These are phyloP conservation scores for Cercophora samala DNA, from an alignment of 495 filamentous ascomycete species.

Conservation along the genomic window DNA sequence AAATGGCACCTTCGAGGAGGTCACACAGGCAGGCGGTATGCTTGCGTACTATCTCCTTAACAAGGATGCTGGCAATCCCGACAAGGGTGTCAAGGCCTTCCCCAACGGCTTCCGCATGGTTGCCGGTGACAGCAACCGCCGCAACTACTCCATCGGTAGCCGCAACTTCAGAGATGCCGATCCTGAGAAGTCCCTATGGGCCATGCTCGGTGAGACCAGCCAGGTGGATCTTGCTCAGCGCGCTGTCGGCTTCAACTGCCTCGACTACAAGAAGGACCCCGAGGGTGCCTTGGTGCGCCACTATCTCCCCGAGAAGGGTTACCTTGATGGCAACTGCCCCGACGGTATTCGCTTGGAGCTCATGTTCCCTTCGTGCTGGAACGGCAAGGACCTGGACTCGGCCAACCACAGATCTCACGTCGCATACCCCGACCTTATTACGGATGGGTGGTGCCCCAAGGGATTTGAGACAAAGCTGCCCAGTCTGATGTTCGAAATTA, in stretches of 20 bases:
- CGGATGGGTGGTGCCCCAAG: slow-evolving; percentile 71
- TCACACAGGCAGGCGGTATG: slow-evolving; percentile 59
- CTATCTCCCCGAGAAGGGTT: slow-evolving; percentile 73
- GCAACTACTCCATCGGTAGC: slow-evolving; percentile 65
- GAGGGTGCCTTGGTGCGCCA: slow-evolving; percentile 78
- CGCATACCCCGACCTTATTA: slow-evolving; percentile 71
- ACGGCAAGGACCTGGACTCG: slow-evolving; percentile 63
- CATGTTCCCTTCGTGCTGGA: slow-evolving; percentile 92
- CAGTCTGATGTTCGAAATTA: slow-evolving; percentile 82
- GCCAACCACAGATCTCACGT: slow-evolving; percentile 67
- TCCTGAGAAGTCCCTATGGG: slow-evolving; percentile 70
- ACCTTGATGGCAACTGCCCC: slow-evolving; percentile 68
- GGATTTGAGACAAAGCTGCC: slow-evolving; percentile 67
- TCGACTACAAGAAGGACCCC: slow-evolving; percentile 62
- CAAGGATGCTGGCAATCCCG: slow-evolving; percentile 45
- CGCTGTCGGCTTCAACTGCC: slow-evolving; percentile 87
- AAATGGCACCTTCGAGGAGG: slow-evolving; percentile 40
- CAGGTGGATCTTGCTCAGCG: slow-evolving; percentile 72
- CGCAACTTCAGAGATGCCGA: slow-evolving; percentile 52
- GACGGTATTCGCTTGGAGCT: slow-evolving; percentile 79
- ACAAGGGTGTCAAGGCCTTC: slow-evolving; percentile 62
- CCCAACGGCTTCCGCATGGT: slow-evolving; percentile 81
- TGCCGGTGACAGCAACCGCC: slow-evolving; percentile 64
- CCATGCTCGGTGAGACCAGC: slow-evolving; percentile 49
- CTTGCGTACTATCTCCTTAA: slow-evolving; percentile 72